These are phyloP conservation scores for Elaeagnus macrophylla DNA, from an alignment of 306 rosid genomes.

Conservation along the genomic window DNA sequence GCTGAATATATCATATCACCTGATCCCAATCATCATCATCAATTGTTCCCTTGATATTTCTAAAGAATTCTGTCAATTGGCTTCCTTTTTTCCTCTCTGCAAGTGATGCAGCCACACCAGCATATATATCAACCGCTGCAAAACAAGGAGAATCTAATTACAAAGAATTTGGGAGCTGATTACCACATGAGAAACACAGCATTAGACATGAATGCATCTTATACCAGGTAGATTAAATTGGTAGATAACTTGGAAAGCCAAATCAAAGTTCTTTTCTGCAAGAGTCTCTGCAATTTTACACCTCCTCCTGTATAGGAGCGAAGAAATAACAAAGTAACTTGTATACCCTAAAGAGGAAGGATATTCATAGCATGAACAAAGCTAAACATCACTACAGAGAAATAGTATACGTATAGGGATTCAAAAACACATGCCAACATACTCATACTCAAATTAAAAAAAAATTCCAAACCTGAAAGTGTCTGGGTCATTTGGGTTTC, in stretches of 20 bases:
- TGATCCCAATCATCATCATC: constrained; percentile 97
- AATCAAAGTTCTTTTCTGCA: constrained; percentile 89
- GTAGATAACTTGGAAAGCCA: constrained; percentile 91
- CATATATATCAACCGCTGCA: constrained; percentile 94
- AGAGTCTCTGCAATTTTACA: constrained; percentile 89
- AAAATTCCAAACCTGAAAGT: constrained; percentile 62
- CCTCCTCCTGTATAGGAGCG: constrained; percentile 56
- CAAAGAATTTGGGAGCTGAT: constrained; percentile 4
- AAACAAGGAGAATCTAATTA: constrained; percentile 17
- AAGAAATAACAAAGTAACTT: constrained; percentile 2
- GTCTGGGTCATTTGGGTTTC: constrained; percentile 90
- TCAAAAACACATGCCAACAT: neutral
- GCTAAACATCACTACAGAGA: too few relatives aligned
- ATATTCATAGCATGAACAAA: too few relatives aligned
- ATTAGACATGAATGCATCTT: neutral
- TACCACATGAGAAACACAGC: constrained; percentile 13
- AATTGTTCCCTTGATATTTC: constrained; percentile 86
- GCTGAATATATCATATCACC: constrained; percentile 36
- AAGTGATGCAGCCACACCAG: constrained; percentile 89
- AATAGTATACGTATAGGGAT: neutral
- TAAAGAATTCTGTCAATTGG: constrained; percentile 87
- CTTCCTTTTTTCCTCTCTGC: constrained; percentile 92
- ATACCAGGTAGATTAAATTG: constrained; percentile 89
- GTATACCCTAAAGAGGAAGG: too few relatives aligned
- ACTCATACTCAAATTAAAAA: neutral